A percentile compares a stretch with the other conserved stretches of the same genome.
phyloP scores from a whole-genome alignment of 2,329 filamentous ascomycete species.

The Leptographium procerum region DNA sequence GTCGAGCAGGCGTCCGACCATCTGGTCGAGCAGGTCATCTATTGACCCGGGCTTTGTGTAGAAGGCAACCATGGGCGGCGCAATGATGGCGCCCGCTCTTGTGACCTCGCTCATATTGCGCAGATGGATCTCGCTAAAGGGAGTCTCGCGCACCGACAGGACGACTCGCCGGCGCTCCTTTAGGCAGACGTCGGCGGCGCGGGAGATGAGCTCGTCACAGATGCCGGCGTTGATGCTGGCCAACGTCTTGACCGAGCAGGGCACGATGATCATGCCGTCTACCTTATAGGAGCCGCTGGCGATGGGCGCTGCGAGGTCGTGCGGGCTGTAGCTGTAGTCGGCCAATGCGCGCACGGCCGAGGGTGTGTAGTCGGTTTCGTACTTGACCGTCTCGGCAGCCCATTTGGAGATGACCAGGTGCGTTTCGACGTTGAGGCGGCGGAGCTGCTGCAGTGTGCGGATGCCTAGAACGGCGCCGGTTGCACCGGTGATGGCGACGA shows the following conservation, averaged over 20 bases:
- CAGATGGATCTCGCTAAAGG: conserved; percentile 34
- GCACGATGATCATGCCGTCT: conserved; percentile 36
- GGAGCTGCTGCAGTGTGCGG: conserved; percentile 27
- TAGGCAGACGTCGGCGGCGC: conserved; percentile 33
- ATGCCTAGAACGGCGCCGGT: conserved; percentile 34
- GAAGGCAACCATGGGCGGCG: conserved; percentile 31
- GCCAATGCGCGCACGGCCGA: conserved; percentile 26
- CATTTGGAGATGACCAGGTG: conserved; percentile 37
- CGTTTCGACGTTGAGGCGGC: conserved; percentile 31
- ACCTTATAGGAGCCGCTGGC: conserved; percentile 31
- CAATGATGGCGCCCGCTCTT: conserved; percentile 28
- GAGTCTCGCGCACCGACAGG: conserved; percentile 30
- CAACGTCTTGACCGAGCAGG: conserved; percentile 37
- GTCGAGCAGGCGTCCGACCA: conserved; percentile 34
- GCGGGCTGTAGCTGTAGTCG: conserved; percentile 24
- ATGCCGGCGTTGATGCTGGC: conserved; percentile 28
- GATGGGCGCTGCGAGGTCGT: conserved; percentile 32
- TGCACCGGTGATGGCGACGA: conserved; percentile 38
- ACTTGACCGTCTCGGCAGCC: conserved; percentile 34
- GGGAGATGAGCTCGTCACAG: conserved; percentile 32
- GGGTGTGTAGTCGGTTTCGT: conserved; percentile 29
- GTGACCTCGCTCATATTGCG: conserved; percentile 31
- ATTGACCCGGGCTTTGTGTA: conserved; percentile 28
- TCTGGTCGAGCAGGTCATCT: conserved; percentile 32
- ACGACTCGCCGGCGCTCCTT: conserved; percentile 31